These are phyloP conservation scores for Bryum argenteum DNA, from an alignment of 225 moss, liverwort and hornwort genomes.

Conservation along the genomic window DNA sequence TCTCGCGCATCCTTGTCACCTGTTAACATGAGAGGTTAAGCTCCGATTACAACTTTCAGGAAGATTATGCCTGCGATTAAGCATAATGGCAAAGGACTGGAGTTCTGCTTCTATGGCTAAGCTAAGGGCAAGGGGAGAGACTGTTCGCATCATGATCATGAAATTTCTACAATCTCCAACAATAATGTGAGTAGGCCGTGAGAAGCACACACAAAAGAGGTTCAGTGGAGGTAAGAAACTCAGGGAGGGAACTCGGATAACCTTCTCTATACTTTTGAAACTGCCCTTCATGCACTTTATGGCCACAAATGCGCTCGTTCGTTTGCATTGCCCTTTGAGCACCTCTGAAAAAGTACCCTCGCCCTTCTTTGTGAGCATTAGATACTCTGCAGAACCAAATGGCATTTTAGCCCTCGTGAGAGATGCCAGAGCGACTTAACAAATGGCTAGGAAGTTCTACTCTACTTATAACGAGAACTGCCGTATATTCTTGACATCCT, in stretches of 20 bases:
- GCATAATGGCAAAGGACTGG: neutral
- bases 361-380: constrained; percentile 80
- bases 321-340: constrained; percentile 84
- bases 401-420: neutral
- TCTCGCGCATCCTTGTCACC: constrained; percentile 80
- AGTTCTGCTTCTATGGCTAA: neutral
- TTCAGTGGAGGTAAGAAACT: neutral
- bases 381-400: constrained; percentile 58
- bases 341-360: constrained; percentile 91
- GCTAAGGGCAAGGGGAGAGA: neutral
- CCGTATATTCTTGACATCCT: neutral
- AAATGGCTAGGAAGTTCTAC: neutral
- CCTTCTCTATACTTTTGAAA: constrained; percentile 75
- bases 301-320: constrained; percentile 72
- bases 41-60: neutral
- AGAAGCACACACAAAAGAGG: neutral
- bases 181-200: neutral
- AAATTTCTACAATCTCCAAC: constrained; percentile 1
- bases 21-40: constrained; percentile 15
- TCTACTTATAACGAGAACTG: neutral
- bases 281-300: constrained; percentile 87
- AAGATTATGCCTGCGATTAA: neutral
- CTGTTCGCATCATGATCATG: neutral
- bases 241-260: constrained; percentile 17
- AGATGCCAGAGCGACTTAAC: neutral